Base-by-base conservation (phyloP, 2,329 filamentous ascomycete species). In the Colletotrichum zoysiae region DNA sequence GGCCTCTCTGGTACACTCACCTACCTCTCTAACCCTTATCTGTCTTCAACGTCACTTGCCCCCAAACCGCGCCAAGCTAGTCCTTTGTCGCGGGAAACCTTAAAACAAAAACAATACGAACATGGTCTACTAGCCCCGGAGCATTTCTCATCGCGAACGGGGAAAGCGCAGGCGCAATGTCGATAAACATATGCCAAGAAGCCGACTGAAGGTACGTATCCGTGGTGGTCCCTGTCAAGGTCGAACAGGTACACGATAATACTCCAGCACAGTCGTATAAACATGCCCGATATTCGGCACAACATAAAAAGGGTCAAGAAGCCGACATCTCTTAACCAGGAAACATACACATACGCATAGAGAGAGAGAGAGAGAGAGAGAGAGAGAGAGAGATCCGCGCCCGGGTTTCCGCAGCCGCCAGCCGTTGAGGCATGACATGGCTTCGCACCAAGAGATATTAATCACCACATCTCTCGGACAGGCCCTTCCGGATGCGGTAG, bases 401-500 rank as follows among this genome's bases (percentile, higher is more conserved):
- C 8, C n/a, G 44, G 44, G 7, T 7, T 38, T 12, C 11, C 53
- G n/a, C 14, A 56, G 33, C 53, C 53, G 33, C 33, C 53, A n/a
- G 53, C 33, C 53, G 53, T 56, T n/a, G 6, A 16, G 20, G 30
- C 30, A n/a, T 18, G 59, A n/a, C 35, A 26, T 61, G 26, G 44
- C 6, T 44, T 20, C 9, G 14, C 4, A 20, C 46, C 14, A 20
- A 33, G 50, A 53, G 26, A 53, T 16, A 53, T 30, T 53, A 38
- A 38, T 16, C 30, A 35, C 33, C 33, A 56, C 33, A 33, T 42
- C 30, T 26, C 62, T 26, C 62, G 63, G 56, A 42, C 40, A 61
- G 57, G 63, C 57, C 23, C 59, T 67, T 70, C 67, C 64, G 57
- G 40, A 46, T 62, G 20, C 7, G 57, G 50, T 44, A 51, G 50